phyloP scores from a whole-genome alignment of 2,329 filamentous ascomycete species.

The Whalleya microplaca region DNA sequence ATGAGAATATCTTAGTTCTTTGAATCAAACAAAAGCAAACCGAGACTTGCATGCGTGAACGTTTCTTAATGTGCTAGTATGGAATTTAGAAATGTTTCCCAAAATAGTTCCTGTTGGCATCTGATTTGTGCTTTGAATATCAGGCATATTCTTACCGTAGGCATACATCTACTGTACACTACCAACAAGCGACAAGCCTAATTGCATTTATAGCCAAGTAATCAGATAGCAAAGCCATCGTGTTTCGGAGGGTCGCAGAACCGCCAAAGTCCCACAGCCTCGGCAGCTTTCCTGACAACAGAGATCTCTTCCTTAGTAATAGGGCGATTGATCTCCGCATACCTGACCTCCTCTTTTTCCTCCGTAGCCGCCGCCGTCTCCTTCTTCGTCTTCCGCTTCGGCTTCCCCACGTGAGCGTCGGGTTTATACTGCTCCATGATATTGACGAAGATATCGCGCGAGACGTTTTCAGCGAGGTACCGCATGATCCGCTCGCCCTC shows the following conservation, averaged over 20 bases:
- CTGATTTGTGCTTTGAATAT: background rate
- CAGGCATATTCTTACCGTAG: no score
- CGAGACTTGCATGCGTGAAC: background rate
- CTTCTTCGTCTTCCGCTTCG: constrained; percentile 43
- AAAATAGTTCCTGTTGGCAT: background rate
- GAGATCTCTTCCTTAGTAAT: constrained; percentile 68
- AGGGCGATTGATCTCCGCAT: constrained; percentile 78
- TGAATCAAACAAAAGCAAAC: background rate
- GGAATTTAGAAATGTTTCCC: no score
- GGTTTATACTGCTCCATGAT: constrained; percentile 91
- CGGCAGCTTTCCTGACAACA: constrained; percentile 67
- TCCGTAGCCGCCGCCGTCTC: constrained; percentile 35
- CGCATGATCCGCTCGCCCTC: constrained; percentile 75
- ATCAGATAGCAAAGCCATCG: constrained; percentile 23
- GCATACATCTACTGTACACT: no score
- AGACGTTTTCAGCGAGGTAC: constrained; percentile 75
- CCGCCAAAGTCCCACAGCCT: constrained; percentile 64
- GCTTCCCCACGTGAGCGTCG: constrained; percentile 79
- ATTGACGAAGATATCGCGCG: constrained; percentile 76
- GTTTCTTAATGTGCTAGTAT: background rate
- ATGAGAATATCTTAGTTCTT: background rate
- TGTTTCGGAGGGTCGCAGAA: constrained; percentile 25
- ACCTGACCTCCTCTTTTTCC: constrained; percentile 57
- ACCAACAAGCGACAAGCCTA: no score
- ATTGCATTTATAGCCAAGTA: background rate